Evolutionary conservation across 495 filamentous ascomycete species (phyloP).

Genomic region (Cetradonia linearis): DNA sequence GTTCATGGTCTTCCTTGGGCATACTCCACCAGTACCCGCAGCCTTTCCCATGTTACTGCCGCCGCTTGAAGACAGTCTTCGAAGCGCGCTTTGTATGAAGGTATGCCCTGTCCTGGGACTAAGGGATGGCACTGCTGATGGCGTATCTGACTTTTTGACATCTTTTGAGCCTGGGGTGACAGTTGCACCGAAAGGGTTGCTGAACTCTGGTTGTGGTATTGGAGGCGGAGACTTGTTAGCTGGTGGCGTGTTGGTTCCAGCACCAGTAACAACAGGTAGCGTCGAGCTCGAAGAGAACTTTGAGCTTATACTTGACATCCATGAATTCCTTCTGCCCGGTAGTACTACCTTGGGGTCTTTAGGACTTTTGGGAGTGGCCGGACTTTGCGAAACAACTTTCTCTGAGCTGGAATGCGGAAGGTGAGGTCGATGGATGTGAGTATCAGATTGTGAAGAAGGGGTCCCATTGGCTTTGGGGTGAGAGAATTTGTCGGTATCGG

Average conservation of each 20-base stretch:
- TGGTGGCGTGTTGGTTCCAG: conserved; percentile 29
- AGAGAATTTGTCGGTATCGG: conserved; percentile 5
- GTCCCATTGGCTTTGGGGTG: conserved; percentile 13
- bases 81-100: conserved; percentile 71
- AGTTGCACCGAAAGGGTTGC: conserved; percentile 41
- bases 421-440: conserved; percentile 23
- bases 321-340: conserved; percentile 59
- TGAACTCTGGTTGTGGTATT: conserved; percentile 33
- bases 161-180: conserved; percentile 52
- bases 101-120: conserved; percentile 56
- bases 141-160: conserved; percentile 40
- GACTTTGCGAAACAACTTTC: conserved; percentile 19
- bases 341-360: conserved; percentile 29
- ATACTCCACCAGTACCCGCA: conserved; percentile 44
- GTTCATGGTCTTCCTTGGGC: conserved; percentile 74
- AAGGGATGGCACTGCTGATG: conserved; percentile 56
- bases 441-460: conserved; percentile 6
- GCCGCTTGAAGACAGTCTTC: conserved; percentile 67
- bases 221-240: conserved; percentile 39
- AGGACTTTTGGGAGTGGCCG: conserved; percentile 26
- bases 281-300: conserved; percentile 73
- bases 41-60: conserved; percentile 36
- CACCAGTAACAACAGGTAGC: conserved; percentile 35
- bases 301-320: conserved; percentile 85
- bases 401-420: conserved; percentile 24